Conservation (phyloP, 768 basidiomycete genomes). For the Lactarius akahatsu region DNA sequence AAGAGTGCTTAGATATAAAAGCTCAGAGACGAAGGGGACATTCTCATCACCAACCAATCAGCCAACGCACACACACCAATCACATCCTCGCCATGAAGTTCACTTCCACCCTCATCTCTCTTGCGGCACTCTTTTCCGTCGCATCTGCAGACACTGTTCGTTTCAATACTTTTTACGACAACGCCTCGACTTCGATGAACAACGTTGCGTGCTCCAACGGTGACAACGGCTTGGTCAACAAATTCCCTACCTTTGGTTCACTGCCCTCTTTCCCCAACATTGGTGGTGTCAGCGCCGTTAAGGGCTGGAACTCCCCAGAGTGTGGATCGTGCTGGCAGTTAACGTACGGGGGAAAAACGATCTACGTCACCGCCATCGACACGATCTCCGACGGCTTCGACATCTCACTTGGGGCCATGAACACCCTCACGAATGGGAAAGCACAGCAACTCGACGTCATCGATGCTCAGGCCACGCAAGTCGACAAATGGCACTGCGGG, state of each 20-base stretch:
- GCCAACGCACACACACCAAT: not conserved
- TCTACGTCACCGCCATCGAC: slow-evolving; percentile 37
- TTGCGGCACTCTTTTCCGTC: not conserved
- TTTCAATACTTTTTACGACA: slow-evolving; percentile 17
- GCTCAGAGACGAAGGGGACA: not conserved
- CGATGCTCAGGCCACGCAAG: slow-evolving; percentile 2
- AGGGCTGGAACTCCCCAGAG: slow-evolving; percentile 34
- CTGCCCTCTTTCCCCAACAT: slow-evolving; percentile 28
- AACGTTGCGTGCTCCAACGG: slow-evolving; percentile 32
- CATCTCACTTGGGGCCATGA: slow-evolving; percentile 52
- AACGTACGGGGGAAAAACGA: slow-evolving; percentile 31
- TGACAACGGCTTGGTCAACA: slow-evolving; percentile 28
- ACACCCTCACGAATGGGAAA: slow-evolving; percentile 42
- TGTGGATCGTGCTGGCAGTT: slow-evolving; percentile 25
- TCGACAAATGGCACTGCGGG: not conserved
- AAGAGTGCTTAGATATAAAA: not conserved
- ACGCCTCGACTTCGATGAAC: slow-evolving; percentile 14
- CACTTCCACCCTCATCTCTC: not conserved
- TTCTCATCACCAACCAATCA: not conserved
- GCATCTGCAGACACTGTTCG: slow-evolving; percentile 2
- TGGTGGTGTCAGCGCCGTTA: slow-evolving; percentile 34
- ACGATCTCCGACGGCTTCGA: slow-evolving; percentile 42
- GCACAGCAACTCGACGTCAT: slow-evolving; percentile 7
- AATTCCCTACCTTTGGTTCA: slow-evolving; percentile 26
- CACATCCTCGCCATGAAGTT: not conserved